Evolutionary conservation across 768 basidiomycete genomes (phyloP), one percentile per base, ranked within the genome.

Genomic region (Pulveroboletus sp.): DNA sequence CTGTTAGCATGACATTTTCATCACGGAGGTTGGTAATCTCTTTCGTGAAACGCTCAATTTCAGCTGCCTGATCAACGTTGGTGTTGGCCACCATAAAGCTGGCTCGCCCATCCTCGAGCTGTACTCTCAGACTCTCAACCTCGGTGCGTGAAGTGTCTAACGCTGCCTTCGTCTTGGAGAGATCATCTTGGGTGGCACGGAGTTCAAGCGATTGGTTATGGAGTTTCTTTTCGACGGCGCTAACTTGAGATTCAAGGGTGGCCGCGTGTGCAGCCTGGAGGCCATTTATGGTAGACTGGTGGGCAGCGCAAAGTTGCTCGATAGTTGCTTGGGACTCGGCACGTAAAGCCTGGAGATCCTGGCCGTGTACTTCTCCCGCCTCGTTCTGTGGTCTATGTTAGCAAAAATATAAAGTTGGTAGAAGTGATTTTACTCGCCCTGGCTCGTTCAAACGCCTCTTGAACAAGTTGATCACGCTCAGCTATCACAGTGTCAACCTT

Each of bases 181-280:
- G 81, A 64, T 92, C 89, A 54, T 93, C 89, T 60, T 85, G 81
- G 0, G 91, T 89, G 12, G 89, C 91, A 60, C 85, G 89, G 38
- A 93, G 77, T 57, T 92, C 88, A 28, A 91, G 70, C 49, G 71
- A 79, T 54, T 85, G 73, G 43, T 69, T 77, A 47, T 72, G 72
- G 44, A 87, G 75, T 59, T 78, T 77, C 71, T 89, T 89, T 68
- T 83, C 80, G 18, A 84, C 68, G 0, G 64, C 65, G 46, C 75
- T 73, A 36, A 79, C 71, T 57, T 86, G 76, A 15, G 74, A 75
- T 48, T 85, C 82, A 15, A 87, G 72, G 5, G 66, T 57, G n/a
- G 76, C 76, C 33, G 76, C 71, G 56, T 91, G 85, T 46, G 89
- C 86, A 3, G 75, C 70, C 59, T 81, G 78, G 28, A 91, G 71